Evolutionary conservation across 108 stramenopile species (phyloP), one percentile per base, ranked within the genome.

Genomic region (Epithemia pelagica): DNA sequence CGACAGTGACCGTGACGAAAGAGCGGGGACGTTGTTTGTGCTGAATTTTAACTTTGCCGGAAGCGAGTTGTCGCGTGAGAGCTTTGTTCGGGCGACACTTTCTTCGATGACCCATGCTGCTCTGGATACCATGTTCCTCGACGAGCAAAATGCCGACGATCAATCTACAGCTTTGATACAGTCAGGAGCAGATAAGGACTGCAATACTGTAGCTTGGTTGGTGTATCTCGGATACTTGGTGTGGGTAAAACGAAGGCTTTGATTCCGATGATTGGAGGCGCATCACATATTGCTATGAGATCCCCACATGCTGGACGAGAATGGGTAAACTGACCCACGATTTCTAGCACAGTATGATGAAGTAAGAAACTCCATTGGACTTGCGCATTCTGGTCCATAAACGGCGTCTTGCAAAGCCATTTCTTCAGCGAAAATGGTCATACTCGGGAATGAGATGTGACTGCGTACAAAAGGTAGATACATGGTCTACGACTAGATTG

Each of bases 11-110:
- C 57, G 66, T 24, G 73, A 77, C 37, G 70, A 66, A 10, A 64
- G 71, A 2, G 19, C 24, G n/a, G 53, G 52, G 23, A 76, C 75
- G 33, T 64, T 73, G 24, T 92, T 77, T 74, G 66, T 95, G 0
- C 76, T 95, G 25, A 95, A 95, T 65, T 74, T 87, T 30, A 92
- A 89, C 73, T 95, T 72, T 70, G 94, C 90, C 22, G 90, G 94
- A 2, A 89, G 86, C 58, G 92, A 91, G 32, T 77, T 79, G 73
- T 46, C 37, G 37, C 82, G 78, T 61, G 86, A 94, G 31, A 94
- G 92, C 66, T 65, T 82, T 5, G 68, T 93, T n/a, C 77, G 92
- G 10, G 75, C 80, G 2, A 59, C 82, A 20, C 68, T 93, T 25
- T 54, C 69, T 52, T 77, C 73, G 57, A 68, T 7, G 28, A 26